These are phyloP conservation scores for Pseudocercospora musae DNA, from an alignment of 2,329 filamentous ascomycete species.

Conservation along the genomic window DNA sequence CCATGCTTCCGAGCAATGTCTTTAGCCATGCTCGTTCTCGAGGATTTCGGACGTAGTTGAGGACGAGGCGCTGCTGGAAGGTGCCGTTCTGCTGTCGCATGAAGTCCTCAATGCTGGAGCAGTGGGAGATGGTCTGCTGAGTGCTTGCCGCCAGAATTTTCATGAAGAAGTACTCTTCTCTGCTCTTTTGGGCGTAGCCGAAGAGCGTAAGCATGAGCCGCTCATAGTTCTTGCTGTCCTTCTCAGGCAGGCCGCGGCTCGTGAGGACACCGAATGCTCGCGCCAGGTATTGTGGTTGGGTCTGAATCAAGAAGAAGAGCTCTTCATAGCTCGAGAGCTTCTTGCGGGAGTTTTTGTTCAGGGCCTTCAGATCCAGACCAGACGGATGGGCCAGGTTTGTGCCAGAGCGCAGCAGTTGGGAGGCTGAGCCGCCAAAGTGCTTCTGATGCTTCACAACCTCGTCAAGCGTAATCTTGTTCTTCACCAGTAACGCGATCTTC, in stretches of 20 bases:
- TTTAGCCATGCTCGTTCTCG: slow-evolving; percentile 89
- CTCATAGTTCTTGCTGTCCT: slow-evolving; percentile 88
- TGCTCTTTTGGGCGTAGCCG: slow-evolving; percentile 91
- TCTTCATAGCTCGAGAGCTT: slow-evolving; percentile 98
- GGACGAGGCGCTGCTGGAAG: slow-evolving; percentile 86
- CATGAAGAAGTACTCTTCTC: slow-evolving; percentile 94
- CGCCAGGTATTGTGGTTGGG: slow-evolving; percentile 90
- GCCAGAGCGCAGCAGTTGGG: slow-evolving; percentile 32
- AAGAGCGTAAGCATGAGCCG: slow-evolving; percentile 95
- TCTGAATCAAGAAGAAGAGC: slow-evolving; percentile 94
- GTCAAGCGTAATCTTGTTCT: slow-evolving; percentile 98
- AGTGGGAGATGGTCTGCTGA: slow-evolving; percentile 77
- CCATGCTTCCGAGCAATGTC: slow-evolving; percentile 77
- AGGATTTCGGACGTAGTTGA: slow-evolving; percentile 85
- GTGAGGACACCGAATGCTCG: slow-evolving; percentile 80
- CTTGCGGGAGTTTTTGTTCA: slow-evolving; percentile 93
- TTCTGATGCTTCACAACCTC: slow-evolving; percentile 96
- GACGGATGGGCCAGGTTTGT: slow-evolving; percentile 57
- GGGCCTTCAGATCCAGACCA: slow-evolving; percentile 86
- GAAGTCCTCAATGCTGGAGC: slow-evolving; percentile 74
- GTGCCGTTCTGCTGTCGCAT: slow-evolving; percentile 70
- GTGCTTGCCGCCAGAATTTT: slow-evolving; percentile 82
- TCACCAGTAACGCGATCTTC: slow-evolving; percentile 95
- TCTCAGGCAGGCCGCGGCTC: slow-evolving; percentile 80
- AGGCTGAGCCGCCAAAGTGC: slow-evolving; percentile 72